Evolutionary conservation across 805 yeast species (phyloP).

Genomic region (Wickerhamomyces alni): DNA sequence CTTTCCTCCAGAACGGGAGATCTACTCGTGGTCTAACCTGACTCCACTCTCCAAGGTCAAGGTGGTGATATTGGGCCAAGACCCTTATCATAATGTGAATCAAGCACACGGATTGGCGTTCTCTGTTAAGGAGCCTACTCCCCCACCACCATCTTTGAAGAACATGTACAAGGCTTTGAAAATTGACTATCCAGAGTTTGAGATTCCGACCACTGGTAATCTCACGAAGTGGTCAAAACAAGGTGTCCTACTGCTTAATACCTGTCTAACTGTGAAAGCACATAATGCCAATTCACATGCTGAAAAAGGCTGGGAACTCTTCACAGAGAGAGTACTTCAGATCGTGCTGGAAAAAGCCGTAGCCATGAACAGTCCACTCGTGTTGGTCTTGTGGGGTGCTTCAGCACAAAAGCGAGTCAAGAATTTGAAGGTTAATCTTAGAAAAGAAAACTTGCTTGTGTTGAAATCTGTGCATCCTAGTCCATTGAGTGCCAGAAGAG

Average conservation of each 20-base stretch:
- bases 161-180: conserved; percentile 80
- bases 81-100: conserved; percentile 87
- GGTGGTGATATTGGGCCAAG: conserved; percentile 88
- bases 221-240: conserved; percentile 78
- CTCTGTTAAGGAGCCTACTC: conserved; percentile 78
- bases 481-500: conserved; percentile 86
- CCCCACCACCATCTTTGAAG: conserved; percentile 80
- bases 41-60: conserved; percentile 72
- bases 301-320: conserved; percentile 84
- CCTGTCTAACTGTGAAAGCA: conserved; percentile 86
- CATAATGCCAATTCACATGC: conserved; percentile 94
- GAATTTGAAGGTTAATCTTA: conserved; percentile 22
- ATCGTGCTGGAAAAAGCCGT: conserved; percentile 42
- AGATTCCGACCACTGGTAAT: conserved; percentile 44
- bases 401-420: conserved; percentile 36
- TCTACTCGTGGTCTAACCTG: conserved; percentile 87
- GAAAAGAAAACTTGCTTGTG: conserved; percentile 35
- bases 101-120: conserved; percentile 98
- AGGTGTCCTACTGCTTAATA: conserved; percentile 84
- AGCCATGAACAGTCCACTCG: conserved; percentile 8
- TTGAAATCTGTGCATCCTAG: conserved; percentile 87
- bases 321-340: conserved; percentile 68
- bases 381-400: conserved; percentile 31
- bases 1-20: conserved; percentile 72
- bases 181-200: conserved; percentile 69